These are phyloP conservation scores for Aspergillus fructus DNA, from an alignment of 2,329 filamentous ascomycete genomes.

Conservation along the genomic window DNA sequence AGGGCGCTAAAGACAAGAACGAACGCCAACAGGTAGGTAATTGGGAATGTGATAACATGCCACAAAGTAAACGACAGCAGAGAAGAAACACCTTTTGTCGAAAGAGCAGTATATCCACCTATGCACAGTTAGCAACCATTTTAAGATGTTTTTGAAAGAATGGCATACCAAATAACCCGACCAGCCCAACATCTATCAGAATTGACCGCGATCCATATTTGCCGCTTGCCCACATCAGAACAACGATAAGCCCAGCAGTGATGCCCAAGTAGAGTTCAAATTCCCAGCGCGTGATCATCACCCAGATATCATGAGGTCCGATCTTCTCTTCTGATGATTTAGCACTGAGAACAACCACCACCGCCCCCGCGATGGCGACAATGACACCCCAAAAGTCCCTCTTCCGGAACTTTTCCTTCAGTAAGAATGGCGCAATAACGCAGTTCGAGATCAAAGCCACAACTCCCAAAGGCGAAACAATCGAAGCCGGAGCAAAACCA, in stretches of 20 bases:
- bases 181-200: conserved; percentile 86
- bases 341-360: conserved; percentile 89
- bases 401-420: conserved; percentile 83
- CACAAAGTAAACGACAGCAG: conserved; percentile 89
- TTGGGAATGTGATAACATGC: conserved; percentile 83
- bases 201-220: conserved; percentile 84
- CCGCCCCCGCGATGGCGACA: conserved; percentile 81
- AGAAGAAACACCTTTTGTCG: conserved; percentile 94
- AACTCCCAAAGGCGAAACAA: conserved; percentile 94
- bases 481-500: conserved; percentile 94
- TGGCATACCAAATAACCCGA: conserved; percentile 78
- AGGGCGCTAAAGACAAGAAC: conserved; percentile 81
- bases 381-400: conserved; percentile 87
- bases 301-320: conserved; percentile 86
- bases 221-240: conserved; percentile 78
- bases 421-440: conserved; percentile 88
- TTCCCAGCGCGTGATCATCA: conserved; percentile 79
- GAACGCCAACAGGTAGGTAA: conserved; percentile 81
- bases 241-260: conserved; percentile 69
- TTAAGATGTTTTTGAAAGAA: neutral
- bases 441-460: conserved; percentile 96
- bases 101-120: conserved; percentile 95
- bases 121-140: conserved; percentile 17
- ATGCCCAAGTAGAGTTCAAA: conserved; percentile 89
- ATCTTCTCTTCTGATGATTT: conserved; percentile 87